Conservation (phyloP, 2,329 filamentous ascomycete species). For the Fusarium bactridioides region DNA sequence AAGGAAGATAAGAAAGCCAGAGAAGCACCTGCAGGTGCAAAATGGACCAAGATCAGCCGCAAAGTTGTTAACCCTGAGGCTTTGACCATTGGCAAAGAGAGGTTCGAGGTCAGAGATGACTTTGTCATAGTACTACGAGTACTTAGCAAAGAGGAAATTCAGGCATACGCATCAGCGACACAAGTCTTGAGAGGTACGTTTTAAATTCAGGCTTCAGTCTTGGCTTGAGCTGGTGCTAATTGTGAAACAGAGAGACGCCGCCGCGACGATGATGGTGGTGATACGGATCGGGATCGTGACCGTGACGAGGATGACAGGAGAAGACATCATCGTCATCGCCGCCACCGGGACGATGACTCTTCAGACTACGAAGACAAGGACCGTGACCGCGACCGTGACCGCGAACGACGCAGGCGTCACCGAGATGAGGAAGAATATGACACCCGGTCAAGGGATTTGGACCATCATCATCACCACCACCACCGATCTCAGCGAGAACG, state of each 20-base stretch:
- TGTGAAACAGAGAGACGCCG: slow-evolving; percentile 43
- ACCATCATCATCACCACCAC: slow-evolving; percentile 47
- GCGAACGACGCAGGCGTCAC: slow-evolving; percentile 45
- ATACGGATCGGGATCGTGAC: slow-evolving; percentile 42
- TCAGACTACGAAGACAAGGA: slow-evolving; percentile 47
- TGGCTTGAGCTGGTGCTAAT: slow-evolving; percentile 15
- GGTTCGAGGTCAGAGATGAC: slow-evolving; percentile 90
- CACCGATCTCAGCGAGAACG: slow-evolving; percentile 46
- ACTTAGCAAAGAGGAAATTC: slow-evolving; percentile 86
- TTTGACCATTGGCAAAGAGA: slow-evolving; percentile 83
- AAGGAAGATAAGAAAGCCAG: slow-evolving; percentile 80
- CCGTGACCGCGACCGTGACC: slow-evolving; percentile 48
- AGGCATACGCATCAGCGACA: slow-evolving; percentile 83
- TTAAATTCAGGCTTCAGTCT: background rate
- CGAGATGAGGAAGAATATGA: slow-evolving; percentile 43
- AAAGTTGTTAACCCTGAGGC: slow-evolving; percentile 90
- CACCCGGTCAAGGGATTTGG: slow-evolving; percentile 40
- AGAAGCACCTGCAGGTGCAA: slow-evolving; percentile 78
- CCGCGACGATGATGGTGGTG: slow-evolving; percentile 44
- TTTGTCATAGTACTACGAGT: slow-evolving; percentile 94
- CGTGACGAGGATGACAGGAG: slow-evolving; percentile 42
- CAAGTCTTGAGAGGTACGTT: slow-evolving; percentile 78
- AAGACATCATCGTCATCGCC: slow-evolving; percentile 36
- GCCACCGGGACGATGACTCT: slow-evolving; percentile 39
- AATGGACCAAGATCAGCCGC: slow-evolving; percentile 93